phyloP scores from a whole-genome alignment of 192 early-diverging fungal genomes.

The Coemansia sp. region DNA sequence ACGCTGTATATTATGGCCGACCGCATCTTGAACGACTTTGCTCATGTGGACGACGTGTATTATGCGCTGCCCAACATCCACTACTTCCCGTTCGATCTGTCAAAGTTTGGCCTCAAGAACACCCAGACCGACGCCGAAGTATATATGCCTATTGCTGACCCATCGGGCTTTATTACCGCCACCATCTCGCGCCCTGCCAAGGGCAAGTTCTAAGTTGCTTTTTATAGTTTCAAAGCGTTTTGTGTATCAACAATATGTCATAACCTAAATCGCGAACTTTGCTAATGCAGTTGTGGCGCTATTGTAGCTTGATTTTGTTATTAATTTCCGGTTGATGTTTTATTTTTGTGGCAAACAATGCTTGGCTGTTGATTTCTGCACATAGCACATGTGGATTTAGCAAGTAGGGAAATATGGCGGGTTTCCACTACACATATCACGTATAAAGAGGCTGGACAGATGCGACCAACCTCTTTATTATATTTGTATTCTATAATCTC shows the following conservation, averaged over 20 bases:
- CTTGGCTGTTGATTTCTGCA: background rate
- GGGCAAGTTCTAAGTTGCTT: slow-evolving; percentile 25
- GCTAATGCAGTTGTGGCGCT: no score
- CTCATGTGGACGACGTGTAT: slow-evolving; percentile 59
- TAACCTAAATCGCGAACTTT: no score
- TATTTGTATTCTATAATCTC: background rate
- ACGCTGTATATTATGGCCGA: slow-evolving; percentile 79
- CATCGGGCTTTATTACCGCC: slow-evolving; percentile 73
- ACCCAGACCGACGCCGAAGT: slow-evolving; percentile 64
- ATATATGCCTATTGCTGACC: slow-evolving; percentile 72
- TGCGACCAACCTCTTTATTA: background rate
- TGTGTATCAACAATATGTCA: background rate
- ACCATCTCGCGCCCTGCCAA: slow-evolving; percentile 58
- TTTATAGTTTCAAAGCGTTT: background rate
- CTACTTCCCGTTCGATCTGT: slow-evolving; percentile 74
- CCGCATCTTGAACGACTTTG: slow-evolving; percentile 60
- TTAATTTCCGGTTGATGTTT: background rate
- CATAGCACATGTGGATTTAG: background rate
- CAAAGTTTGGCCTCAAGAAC: slow-evolving; percentile 73
- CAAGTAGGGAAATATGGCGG: background rate
- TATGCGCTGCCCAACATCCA: slow-evolving; percentile 78
- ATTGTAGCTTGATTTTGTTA: background rate
- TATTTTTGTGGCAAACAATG: background rate
- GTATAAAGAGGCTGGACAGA: no score
- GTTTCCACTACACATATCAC: background rate